Percentiles rank a stretch among this genome's conserved stretches.
Conservation (phyloP, 805 yeast genomes). For the Candida silvicultrix region DNA sequence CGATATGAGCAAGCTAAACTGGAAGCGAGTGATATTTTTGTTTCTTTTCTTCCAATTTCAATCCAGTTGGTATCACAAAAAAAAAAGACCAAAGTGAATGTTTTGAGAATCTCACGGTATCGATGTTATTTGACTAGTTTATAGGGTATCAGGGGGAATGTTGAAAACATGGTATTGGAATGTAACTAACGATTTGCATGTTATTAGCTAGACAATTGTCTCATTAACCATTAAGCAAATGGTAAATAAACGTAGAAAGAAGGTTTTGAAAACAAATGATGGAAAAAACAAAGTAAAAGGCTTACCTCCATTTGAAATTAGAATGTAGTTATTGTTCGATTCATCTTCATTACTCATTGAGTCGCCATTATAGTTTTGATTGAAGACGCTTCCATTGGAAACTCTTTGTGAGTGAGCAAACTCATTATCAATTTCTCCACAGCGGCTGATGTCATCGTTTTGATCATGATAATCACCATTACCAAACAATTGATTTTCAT, state of each 20-base stretch:
- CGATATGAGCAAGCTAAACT: background rate
- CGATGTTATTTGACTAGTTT: background rate
- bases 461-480: background rate
- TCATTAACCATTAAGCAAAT: background rate
- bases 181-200: no score
- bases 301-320: background rate
- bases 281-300: background rate
- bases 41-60: background rate
- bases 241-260: background rate
- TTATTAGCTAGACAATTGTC: no score
- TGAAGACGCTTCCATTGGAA: background rate
- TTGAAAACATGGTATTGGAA: no score
- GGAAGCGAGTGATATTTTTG: background rate
- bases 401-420: background rate
- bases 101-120: background rate
- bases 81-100: background rate
- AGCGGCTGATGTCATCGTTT: background rate
- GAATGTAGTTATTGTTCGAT: background rate
- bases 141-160: background rate
- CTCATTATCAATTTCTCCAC: background rate
- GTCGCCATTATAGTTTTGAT: background rate
- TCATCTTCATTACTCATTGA: background rate
- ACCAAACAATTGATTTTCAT: background rate
- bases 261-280: background rate
- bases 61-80: background rate